These are phyloP conservation scores for Camellia granthamiana DNA, from an alignment of 148 eudicot species.

Conservation along the genomic window DNA sequence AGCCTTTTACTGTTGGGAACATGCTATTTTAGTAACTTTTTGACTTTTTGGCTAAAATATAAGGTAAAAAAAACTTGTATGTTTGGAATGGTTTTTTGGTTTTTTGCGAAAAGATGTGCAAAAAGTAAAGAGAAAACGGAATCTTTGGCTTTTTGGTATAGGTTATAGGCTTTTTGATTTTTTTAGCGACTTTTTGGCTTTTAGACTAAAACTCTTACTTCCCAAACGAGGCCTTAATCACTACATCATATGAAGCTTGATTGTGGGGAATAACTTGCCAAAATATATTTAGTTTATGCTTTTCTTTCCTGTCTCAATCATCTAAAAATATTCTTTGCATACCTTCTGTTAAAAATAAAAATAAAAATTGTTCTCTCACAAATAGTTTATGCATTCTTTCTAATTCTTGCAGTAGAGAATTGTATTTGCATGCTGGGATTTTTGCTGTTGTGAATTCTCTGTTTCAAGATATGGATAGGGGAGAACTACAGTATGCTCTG, in stretches of 20 bases:
- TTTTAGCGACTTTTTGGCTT: too few relatives aligned
- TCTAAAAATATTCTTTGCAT: background rate
- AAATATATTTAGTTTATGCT: background rate
- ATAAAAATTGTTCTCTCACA: background rate
- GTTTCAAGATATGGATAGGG: background rate
- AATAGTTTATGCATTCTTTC: slow-evolving; percentile 3
- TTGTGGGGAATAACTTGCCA: background rate
- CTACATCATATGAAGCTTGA: background rate
- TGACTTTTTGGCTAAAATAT: too few relatives aligned
- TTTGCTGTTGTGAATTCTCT: background rate
- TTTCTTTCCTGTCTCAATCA: background rate
- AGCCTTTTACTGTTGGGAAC: background rate
- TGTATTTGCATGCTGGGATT: background rate
- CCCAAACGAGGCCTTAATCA: too few relatives aligned
- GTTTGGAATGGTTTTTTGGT: too few relatives aligned
- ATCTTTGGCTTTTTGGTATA: too few relatives aligned
- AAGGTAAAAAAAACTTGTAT: too few relatives aligned
- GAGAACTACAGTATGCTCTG: background rate
- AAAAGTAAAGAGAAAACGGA: too few relatives aligned
- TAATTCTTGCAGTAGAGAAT: background rate
- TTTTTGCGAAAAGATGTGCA: too few relatives aligned
- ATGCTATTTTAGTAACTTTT: too few relatives aligned
- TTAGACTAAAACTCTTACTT: too few relatives aligned
- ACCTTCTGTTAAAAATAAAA: background rate
- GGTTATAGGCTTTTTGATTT: too few relatives aligned